Conservation (phyloP, 441 rosid genomes). For the Populus hybrid region DNA sequence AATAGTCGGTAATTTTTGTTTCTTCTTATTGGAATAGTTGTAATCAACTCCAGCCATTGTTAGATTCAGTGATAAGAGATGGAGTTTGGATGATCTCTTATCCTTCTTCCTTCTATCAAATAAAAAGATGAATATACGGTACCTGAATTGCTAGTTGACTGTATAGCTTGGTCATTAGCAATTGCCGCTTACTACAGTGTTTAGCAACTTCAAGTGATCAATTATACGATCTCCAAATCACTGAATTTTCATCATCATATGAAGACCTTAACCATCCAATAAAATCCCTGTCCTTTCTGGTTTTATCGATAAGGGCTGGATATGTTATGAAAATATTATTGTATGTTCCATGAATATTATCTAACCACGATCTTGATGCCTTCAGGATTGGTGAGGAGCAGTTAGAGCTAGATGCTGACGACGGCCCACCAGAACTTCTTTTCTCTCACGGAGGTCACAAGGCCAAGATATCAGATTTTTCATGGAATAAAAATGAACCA, state of each 20-base stretch:
- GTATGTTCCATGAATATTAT: not conserved
- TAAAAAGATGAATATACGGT: not conserved
- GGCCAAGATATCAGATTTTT: constrained; percentile 77
- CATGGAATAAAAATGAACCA: constrained; percentile 79
- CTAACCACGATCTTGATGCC: constrained; percentile 6
- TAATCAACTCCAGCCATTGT: not conserved
- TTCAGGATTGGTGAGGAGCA: constrained; percentile 91
- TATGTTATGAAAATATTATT: not conserved
- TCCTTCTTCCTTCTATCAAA: not conserved
- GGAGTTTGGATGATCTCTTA: not conserved
- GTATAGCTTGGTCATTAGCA: not conserved
- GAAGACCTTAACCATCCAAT: not conserved
- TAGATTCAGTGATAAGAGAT: not conserved
- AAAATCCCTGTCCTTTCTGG: not conserved
- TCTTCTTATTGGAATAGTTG: not conserved
- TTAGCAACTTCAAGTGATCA: not conserved
- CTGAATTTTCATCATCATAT: not conserved
- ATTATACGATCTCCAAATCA: not conserved
- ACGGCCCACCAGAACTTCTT: constrained; percentile 87
- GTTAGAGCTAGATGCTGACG: constrained; percentile 75
- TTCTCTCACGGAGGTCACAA: constrained; percentile 92
- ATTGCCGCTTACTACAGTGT: not conserved
- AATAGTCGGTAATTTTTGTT: not conserved
- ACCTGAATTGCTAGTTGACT: not conserved
- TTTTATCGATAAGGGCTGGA: not conserved